Evolutionary conservation across 2,329 filamentous ascomycete species (phyloP).

Genomic region (Stachybotrys elegans): DNA sequence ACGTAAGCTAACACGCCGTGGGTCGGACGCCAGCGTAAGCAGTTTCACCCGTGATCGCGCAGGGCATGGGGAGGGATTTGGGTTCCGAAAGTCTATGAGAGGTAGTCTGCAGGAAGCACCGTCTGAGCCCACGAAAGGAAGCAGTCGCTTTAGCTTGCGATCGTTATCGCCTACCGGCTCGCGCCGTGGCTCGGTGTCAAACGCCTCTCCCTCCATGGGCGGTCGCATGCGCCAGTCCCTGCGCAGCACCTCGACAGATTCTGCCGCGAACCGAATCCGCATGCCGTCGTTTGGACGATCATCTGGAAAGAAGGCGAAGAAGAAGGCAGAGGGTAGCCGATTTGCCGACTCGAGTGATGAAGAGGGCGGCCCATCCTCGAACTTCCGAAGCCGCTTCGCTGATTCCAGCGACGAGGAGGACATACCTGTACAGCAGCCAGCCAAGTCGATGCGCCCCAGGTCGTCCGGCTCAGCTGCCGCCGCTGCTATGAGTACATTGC

Average conservation of each 20-base stretch:
- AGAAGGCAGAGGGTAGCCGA: slow-evolving; percentile 36
- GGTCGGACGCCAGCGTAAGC: slow-evolving; percentile 68
- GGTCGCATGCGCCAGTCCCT: slow-evolving; percentile 40
- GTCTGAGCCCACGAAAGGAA: slow-evolving; percentile 20
- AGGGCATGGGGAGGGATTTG: slow-evolving; percentile 41
- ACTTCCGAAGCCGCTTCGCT: slow-evolving; percentile 56
- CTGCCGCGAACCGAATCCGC: slow-evolving; percentile 29
- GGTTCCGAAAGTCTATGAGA: slow-evolving; percentile 73
- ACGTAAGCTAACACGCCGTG: too few relatives aligned
- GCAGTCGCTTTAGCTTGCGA: slow-evolving; percentile 65
- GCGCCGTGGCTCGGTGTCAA: slow-evolving; percentile 36
- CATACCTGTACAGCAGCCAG: slow-evolving; percentile 25
- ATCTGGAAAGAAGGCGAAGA: slow-evolving; percentile 28
- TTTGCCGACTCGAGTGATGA: slow-evolving; percentile 63
- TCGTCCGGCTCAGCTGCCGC: slow-evolving; percentile 28
- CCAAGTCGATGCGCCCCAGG: slow-evolving; percentile 23
- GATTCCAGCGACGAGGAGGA: slow-evolving; percentile 66
- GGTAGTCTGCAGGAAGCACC: slow-evolving; percentile 16
- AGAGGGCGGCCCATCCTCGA: slow-evolving; percentile 29
- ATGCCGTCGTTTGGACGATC: slow-evolving; percentile 39
- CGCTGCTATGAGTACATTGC: slow-evolving; percentile 26
- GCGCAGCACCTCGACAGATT: slow-evolving; percentile 34
- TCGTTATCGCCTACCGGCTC: slow-evolving; percentile 64
- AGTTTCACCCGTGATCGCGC: slow-evolving; percentile 69
- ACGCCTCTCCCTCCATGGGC: slow-evolving; percentile 29